phyloP scores from a whole-genome alignment of 352 stramenopile genomes.

The Phytophthora litchii region DNA sequence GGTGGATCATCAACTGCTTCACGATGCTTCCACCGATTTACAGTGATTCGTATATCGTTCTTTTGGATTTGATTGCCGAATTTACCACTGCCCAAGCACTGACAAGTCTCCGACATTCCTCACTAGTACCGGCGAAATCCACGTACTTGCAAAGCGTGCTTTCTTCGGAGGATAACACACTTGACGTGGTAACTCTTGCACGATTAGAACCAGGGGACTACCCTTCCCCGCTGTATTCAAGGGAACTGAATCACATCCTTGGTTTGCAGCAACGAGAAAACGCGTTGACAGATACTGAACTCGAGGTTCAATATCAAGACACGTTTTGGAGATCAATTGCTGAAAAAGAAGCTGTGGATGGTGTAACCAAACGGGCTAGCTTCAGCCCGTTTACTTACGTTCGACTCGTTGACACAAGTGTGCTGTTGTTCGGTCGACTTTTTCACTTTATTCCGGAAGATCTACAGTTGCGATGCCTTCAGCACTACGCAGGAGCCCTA shows the following conservation, averaged over 20 bases:
- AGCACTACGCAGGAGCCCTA: slow-evolving; percentile 77
- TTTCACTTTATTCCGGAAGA: slow-evolving; percentile 86
- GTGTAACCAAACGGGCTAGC: slow-evolving; percentile 38
- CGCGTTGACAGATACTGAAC: slow-evolving; percentile 78
- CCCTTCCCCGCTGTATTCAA: slow-evolving; percentile 69
- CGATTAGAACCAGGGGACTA: slow-evolving; percentile 68
- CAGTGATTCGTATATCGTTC: slow-evolving; percentile 81
- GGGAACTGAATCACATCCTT: slow-evolving; percentile 81
- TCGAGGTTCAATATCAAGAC: slow-evolving; percentile 87
- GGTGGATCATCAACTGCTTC: slow-evolving; percentile 83
- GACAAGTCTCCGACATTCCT: slow-evolving; percentile 69
- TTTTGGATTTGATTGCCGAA: slow-evolving; percentile 82
- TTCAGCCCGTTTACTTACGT: slow-evolving; percentile 85
- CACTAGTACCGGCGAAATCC: slow-evolving; percentile 57
- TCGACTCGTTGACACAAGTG: slow-evolving; percentile 76
- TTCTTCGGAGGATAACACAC: slow-evolving; percentile 53
- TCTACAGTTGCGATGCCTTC: slow-evolving; percentile 80
- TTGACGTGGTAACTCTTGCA: slow-evolving; percentile 64
- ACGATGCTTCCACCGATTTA: slow-evolving; percentile 74
- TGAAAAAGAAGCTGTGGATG: slow-evolving; percentile 35
- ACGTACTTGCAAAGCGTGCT: slow-evolving; percentile 72
- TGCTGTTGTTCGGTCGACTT: slow-evolving; percentile 77
- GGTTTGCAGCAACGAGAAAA: slow-evolving; percentile 72
- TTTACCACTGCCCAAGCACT: slow-evolving; percentile 80
- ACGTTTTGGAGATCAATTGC: slow-evolving; percentile 63